A percentile compares a stretch with the other conserved stretches of the same genome.
phyloP scores from a whole-genome alignment of 2,329 filamentous ascomycete genomes.

The Fusarium odoratissimum region DNA sequence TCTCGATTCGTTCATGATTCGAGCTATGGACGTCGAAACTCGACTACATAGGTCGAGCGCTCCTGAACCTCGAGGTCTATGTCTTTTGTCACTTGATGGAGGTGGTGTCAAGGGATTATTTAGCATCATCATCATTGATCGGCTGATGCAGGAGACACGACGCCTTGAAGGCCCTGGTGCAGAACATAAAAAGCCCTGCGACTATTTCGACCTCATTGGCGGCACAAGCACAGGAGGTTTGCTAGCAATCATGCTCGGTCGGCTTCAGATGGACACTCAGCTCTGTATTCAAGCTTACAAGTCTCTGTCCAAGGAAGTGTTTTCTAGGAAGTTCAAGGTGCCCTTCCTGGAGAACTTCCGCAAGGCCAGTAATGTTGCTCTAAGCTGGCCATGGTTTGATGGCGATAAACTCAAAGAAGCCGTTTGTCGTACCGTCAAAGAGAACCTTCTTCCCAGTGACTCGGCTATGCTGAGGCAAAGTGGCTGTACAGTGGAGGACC shows the following conservation, averaged over 20 bases:
- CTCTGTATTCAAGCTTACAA: constrained; percentile 1
- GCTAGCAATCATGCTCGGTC: not conserved
- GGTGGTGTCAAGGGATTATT: not conserved
- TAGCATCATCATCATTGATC: not conserved
- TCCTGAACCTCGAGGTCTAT: not conserved
- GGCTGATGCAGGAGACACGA: not conserved
- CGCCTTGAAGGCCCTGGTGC: not conserved
- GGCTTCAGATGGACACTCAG: not conserved
- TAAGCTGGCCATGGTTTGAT: not conserved
- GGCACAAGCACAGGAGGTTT: not conserved
- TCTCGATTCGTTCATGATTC: not conserved
- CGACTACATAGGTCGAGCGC: not conserved
- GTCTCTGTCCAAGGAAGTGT: not conserved
- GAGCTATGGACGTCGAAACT: not conserved
- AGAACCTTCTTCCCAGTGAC: not conserved
- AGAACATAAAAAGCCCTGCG: not conserved
- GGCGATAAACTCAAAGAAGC: not conserved
- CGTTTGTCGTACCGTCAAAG: not conserved
- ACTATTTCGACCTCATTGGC: constrained; percentile 1
- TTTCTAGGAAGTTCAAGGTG: not conserved
- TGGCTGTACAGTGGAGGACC: not conserved
- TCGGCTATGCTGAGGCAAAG: not conserved
- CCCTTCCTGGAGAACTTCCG: not conserved
- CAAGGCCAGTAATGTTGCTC: not conserved
- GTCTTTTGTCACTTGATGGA: not conserved